Conservation (phyloP, 192 early-diverging fungal species). For the Coemansia sp. region DNA sequence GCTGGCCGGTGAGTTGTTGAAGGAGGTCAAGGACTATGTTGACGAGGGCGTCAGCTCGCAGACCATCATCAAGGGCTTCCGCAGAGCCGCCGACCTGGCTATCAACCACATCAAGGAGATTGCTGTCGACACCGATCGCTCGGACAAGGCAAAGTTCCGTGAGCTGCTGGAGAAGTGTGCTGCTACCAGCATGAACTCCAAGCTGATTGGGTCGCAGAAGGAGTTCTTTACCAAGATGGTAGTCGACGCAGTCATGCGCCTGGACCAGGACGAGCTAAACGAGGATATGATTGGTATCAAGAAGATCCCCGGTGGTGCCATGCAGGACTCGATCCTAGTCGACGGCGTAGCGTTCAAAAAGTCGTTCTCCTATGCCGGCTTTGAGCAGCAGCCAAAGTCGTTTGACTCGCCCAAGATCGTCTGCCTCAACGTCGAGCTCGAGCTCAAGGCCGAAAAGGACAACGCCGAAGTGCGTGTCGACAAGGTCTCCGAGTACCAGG, state of each 20-base stretch:
- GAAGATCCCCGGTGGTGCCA: conserved; percentile 95
- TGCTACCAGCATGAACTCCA: conserved; percentile 97
- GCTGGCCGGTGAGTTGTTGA: conserved; percentile 95
- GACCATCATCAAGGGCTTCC: conserved; percentile 93
- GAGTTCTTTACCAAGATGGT: conserved; percentile 99
- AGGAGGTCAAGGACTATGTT: conserved; percentile 90
- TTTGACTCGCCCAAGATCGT: conserved; percentile 91
- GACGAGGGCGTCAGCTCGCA: conserved; percentile 97
- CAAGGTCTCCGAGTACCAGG: conserved; percentile 97
- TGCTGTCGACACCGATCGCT: conserved; percentile 81
- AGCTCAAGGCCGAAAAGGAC: conserved; percentile 99
- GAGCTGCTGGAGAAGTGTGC: conserved; percentile 93
- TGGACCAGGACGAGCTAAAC: conserved; percentile 96
- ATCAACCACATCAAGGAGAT: conserved; percentile 94
- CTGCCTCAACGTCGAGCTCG: conserved; percentile 95
- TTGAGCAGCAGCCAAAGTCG: conserved; percentile 98
- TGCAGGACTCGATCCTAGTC: conserved; percentile 97
- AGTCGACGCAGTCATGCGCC: conserved; percentile 92
- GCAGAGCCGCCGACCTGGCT: conserved; percentile 88
- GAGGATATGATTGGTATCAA: conserved; percentile 99
- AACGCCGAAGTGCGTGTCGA: conserved; percentile 99
- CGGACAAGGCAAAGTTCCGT: conserved; percentile 83
- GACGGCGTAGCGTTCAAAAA: conserved; percentile 99
- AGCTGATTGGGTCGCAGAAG: conserved; percentile 95
- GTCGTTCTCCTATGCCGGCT: conserved; percentile 98